phyloP scores from a whole-genome alignment of 2,329 filamentous ascomycete species.

The Reticulascus tulasneorum region DNA sequence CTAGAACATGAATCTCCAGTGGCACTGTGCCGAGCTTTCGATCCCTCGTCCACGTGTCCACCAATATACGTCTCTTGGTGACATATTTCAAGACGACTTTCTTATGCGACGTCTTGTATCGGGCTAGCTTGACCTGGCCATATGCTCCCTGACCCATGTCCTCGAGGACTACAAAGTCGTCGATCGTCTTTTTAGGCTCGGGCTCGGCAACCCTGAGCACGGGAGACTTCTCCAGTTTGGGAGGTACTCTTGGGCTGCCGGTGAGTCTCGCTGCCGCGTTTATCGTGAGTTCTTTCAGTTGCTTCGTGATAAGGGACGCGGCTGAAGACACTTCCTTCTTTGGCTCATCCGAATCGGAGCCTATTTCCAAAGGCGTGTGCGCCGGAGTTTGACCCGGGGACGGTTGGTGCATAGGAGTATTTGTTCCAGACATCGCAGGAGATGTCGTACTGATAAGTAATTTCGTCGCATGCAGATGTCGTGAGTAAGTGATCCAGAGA shows the following conservation, averaged over 20 bases:
- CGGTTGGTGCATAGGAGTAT: constrained; percentile 73
- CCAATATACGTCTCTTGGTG: constrained; percentile 91
- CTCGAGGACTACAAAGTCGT: constrained; percentile 88
- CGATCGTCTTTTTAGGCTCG: constrained; percentile 72
- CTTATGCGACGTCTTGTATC: constrained; percentile 73
- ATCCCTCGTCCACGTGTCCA: constrained; percentile 97
- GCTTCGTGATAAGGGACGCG: constrained; percentile 47
- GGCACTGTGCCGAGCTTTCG: constrained; percentile 90
- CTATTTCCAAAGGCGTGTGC: constrained; percentile 53
- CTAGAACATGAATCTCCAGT: constrained; percentile 92
- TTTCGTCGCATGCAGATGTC: constrained; percentile 78
- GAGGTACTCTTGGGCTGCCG: constrained; percentile 28
- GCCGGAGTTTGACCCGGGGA: constrained; percentile 68
- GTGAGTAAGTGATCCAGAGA: constrained; percentile 94
- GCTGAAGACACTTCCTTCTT: constrained; percentile 36
- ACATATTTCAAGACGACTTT: constrained; percentile 98
- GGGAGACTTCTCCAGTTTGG: constrained; percentile 28
- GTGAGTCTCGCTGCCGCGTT: constrained; percentile 52
- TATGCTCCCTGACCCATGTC: constrained; percentile 99
- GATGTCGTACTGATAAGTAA: constrained; percentile 58
- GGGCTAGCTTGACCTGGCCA: constrained; percentile 91
- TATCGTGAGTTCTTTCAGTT: constrained; percentile 54
- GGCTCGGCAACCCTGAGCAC: constrained; percentile 32
- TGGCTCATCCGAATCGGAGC: constrained; percentile 48
- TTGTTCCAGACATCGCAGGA: constrained; percentile 57